Percentiles rank a stretch among this genome's conserved stretches.
Evolutionary conservation across 305 asterid species (phyloP).

Genomic region (Withania somnifera): DNA sequence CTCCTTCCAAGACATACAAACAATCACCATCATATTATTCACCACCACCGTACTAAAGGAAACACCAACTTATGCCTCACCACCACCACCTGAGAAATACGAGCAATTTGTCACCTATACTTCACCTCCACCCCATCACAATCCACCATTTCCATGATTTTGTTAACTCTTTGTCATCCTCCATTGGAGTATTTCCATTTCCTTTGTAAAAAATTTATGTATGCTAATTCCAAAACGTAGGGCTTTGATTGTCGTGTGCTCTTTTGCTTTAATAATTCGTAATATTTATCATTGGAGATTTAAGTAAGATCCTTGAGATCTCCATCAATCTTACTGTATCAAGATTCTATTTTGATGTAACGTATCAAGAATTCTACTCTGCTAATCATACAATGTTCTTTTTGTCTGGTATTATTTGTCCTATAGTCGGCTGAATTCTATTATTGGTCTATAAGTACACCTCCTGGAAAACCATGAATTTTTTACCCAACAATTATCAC

Average conservation of each 20-base stretch:
- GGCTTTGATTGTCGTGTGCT: neutral
- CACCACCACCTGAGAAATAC: neutral
- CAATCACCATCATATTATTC: neutral
- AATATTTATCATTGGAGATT: neutral
- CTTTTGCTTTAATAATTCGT: neutral
- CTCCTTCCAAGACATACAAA: neutral
- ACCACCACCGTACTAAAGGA: neutral
- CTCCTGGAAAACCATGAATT: no score
- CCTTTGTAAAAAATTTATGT: neutral
- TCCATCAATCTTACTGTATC: neutral
- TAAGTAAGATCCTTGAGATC: neutral
- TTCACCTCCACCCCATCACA: neutral
- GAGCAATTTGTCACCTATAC: neutral
- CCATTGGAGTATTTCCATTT: neutral
- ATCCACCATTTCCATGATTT: neutral
- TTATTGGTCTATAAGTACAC: neutral
- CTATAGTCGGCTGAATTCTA: neutral
- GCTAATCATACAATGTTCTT: neutral
- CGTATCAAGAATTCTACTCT: neutral
- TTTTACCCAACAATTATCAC: no score
- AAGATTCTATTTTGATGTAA: neutral
- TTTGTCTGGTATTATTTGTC: neutral
- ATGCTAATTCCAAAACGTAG: neutral
- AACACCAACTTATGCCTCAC: neutral
- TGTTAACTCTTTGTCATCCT: no score